Evolutionary conservation across 2,329 filamentous ascomycete species (phyloP), one percentile per base, ranked within the genome.

Genomic region (Sporothrix pseudoabietina): DNA sequence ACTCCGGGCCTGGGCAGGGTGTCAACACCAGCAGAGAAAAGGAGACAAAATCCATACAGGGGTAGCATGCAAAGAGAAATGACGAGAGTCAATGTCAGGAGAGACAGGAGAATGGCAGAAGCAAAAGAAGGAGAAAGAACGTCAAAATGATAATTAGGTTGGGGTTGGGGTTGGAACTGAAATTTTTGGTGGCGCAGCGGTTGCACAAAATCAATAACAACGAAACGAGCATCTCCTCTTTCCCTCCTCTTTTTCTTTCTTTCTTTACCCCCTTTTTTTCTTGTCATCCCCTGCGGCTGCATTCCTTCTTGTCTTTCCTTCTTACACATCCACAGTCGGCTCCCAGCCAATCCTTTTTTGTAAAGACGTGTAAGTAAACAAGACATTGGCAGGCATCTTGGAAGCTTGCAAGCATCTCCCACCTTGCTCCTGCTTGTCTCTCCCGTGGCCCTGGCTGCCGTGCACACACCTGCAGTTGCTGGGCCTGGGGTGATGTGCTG

Each of bases 151-250:
- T 41, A 59, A 70, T 6, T 12, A 66, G 12, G 32, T 19, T 61
- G 14, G 32, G 59, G 32, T 19, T 61, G 14, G 9, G 22, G 22
- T 30, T 22, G 52, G n/a, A 30, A 61, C 16, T 35, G 30, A 19
- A 47, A 52, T 35, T 35, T 35, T 57, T 70, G 68, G 52, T 59
- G 68, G 68, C 68, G 65, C 44, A 44, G 66, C 47, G 66, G 54
- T 32, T 19, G 69, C 19, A 71, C 54, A 61, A 49, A 35, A 26
- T 12, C 69, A 71, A 71, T 71, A 61, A 61, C 69, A 71, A 61
- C 69, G 69, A 71, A 71, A 71, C 69, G 19, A n/a, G 3, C 7
- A 3, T 71, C 7, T 35, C 16, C 26, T 49, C 22, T 49, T 26
- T 19, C 10, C 12, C 39, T 26, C 63, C 1, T 49, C 32, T 12